These are phyloP conservation scores for Picocystis salinarum DNA, from an alignment of 139 green algal species.

Conservation along the genomic window DNA sequence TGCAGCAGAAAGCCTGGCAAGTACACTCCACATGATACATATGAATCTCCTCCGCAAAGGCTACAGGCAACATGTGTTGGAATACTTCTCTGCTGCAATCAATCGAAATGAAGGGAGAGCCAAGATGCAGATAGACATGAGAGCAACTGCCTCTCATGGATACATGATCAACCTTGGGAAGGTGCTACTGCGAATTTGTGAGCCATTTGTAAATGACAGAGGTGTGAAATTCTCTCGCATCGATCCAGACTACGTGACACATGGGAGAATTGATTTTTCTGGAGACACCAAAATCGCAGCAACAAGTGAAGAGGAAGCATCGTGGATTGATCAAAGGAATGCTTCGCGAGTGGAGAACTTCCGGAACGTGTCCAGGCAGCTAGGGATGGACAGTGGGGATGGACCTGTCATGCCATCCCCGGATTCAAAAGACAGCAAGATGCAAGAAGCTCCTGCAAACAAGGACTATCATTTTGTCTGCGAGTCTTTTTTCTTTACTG, in stretches of 20 bases:
- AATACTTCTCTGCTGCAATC: conserved; percentile 50
- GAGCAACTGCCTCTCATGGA: conserved; percentile 32
- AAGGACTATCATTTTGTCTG: conserved; percentile 83
- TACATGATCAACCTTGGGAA: conserved; percentile 64
- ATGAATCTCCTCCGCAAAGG: conserved; percentile 22
- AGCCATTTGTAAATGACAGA: conserved; percentile 61
- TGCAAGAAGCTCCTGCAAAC: too few species aligned
- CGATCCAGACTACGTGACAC: conserved; percentile 2
- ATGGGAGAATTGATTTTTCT: conserved; percentile 6
- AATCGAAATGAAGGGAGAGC: conserved; percentile 52
- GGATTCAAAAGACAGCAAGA: too few species aligned
- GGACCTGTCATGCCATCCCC: too few species aligned
- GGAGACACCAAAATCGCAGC: conserved; percentile 41
- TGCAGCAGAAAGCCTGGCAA: conserved; percentile 6
- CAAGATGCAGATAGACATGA: conserved; percentile 51
- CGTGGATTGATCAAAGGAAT: conserved; percentile 27
- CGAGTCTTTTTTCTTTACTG: conserved; percentile 87
- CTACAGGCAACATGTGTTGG: conserved; percentile 42
- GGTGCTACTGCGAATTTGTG: conserved; percentile 43
- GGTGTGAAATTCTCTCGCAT: conserved; percentile 19
- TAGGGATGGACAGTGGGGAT: not conserved
- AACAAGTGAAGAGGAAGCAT: conserved; percentile 22
- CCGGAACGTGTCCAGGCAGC: not conserved
- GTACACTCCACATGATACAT: conserved; percentile 3
- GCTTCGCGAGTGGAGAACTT: conserved; percentile 7